Evolutionary conservation across 1,284 basidiomycete species (phyloP).

Genomic region (Ustilago loliicola): DNA sequence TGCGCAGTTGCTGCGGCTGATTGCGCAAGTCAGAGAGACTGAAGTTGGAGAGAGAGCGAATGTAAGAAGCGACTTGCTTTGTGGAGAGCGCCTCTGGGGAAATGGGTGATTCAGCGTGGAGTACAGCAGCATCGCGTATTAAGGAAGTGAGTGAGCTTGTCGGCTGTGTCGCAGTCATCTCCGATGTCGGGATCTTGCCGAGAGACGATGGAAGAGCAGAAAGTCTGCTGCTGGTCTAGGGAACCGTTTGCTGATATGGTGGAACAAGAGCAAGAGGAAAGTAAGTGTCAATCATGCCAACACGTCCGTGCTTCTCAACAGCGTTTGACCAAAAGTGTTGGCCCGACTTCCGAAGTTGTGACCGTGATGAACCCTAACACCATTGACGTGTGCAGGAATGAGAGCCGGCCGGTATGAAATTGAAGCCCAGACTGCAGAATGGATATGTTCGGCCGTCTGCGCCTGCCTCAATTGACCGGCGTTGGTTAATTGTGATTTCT

Average conservation of each 20-base stretch:
- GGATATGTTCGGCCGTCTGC: not conserved
- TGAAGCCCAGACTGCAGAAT: not conserved
- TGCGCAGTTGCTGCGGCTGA: constrained; percentile 41
- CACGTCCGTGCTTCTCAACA: not conserved
- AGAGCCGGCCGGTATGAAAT: not conserved
- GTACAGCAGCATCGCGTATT: constrained; percentile 29
- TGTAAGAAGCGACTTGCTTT: constrained; percentile 41
- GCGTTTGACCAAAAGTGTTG: constrained; percentile 26
- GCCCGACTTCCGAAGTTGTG: constrained; percentile 33
- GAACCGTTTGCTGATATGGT: not conserved
- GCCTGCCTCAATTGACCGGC: not conserved
- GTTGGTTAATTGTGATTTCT: not conserved
- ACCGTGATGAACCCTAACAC: not conserved
- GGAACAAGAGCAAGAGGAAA: not conserved
- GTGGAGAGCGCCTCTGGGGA: constrained; percentile 25
- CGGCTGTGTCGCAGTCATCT: not conserved
- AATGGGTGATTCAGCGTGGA: constrained; percentile 16
- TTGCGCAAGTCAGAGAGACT: constrained; percentile 37
- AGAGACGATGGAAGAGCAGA: not conserved
- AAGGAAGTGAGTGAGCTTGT: constrained; percentile 23
- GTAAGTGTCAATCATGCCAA: not conserved
- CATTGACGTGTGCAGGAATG: not conserved
- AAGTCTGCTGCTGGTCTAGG: not conserved
- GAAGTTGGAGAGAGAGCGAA: constrained; percentile 50
- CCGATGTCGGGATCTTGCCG: not conserved